Evolutionary conservation across 2,329 filamentous ascomycete species (phyloP).

Genomic region (Cytospora piceae): DNA sequence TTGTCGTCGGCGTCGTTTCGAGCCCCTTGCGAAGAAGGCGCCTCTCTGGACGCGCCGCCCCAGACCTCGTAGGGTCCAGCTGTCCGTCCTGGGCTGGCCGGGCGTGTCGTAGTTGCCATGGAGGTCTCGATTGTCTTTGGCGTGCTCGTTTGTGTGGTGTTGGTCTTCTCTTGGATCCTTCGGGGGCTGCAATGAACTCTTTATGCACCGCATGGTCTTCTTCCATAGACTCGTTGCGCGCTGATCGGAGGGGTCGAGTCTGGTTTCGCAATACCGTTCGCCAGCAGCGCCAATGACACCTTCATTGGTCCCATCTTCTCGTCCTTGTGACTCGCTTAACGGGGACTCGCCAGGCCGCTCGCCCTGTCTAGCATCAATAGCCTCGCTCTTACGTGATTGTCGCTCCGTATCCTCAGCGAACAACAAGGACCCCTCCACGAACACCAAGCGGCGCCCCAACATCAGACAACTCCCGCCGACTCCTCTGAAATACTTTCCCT

Average conservation of each 20-base stretch:
- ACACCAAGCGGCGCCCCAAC: not conserved
- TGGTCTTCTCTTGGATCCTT: not conserved
- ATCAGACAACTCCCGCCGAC: not conserved
- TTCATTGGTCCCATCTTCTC: no score
- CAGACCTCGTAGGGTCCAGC: not conserved
- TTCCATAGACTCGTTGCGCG: not conserved
- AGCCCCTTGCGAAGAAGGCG: not conserved
- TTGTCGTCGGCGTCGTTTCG: not conserved
- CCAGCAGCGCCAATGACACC: not conserved
- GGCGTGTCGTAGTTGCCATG: not conserved
- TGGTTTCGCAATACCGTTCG: not conserved
- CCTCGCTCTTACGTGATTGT: not conserved
- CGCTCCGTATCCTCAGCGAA: not conserved
- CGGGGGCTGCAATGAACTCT: not conserved
- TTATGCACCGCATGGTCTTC: not conserved
- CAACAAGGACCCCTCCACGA: constrained; percentile 4
- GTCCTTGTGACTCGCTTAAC: not conserved
- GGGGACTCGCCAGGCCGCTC: not conserved
- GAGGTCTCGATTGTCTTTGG: not conserved
- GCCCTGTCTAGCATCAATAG: not conserved
- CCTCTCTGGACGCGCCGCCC: not conserved
- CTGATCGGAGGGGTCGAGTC: not conserved
- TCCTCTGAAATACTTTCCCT: not conserved
- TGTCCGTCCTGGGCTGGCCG: not conserved
- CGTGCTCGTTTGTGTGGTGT: not conserved